These are phyloP conservation scores for Penicillium sp. DNA, from an alignment of 2,329 filamentous ascomycete species.

Conservation along the genomic window DNA sequence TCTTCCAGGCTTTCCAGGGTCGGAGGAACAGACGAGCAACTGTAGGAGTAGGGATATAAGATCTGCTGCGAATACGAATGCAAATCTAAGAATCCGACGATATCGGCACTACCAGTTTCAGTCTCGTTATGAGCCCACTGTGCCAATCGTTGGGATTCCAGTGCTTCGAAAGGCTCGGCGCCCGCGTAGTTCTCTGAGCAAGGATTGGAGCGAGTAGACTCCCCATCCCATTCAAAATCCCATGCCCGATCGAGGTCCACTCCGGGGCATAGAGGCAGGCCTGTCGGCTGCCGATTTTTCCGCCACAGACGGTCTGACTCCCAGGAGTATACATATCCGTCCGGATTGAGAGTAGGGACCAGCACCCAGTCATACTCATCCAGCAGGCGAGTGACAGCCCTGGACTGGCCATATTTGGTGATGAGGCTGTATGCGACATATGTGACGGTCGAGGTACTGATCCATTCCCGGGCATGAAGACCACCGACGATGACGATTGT, in stretches of 20 bases:
- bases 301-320: constrained; percentile 88
- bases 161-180: constrained; percentile 74
- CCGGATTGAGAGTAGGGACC: constrained; percentile 84
- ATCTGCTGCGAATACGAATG: constrained; percentile 96
- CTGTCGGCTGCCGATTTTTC: constrained; percentile 82
- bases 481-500: constrained; percentile 81
- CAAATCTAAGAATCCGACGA: constrained; percentile 83
- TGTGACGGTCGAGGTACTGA: constrained; percentile 84
- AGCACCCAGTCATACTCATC: constrained; percentile 84
- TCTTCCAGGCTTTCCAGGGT: constrained; percentile 91
- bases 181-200: constrained; percentile 91
- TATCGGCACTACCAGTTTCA: constrained; percentile 64
- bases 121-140: constrained; percentile 82
- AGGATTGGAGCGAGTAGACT: constrained; percentile 66
- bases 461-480: constrained; percentile 94
- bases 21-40: constrained; percentile 72
- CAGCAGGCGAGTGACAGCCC: constrained; percentile 70
- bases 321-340: constrained; percentile 95
- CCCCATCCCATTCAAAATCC: constrained; percentile 76
- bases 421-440: constrained; percentile 88
- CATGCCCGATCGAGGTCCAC: constrained; percentile 87
- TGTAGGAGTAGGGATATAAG: constrained; percentile 86
- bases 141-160: constrained; percentile 72
- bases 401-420: constrained; percentile 71
- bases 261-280: constrained; percentile 76